Evolutionary conservation across 1,139 yeast genomes (phyloP).

Genomic region (Zygoascus meyerae): DNA sequence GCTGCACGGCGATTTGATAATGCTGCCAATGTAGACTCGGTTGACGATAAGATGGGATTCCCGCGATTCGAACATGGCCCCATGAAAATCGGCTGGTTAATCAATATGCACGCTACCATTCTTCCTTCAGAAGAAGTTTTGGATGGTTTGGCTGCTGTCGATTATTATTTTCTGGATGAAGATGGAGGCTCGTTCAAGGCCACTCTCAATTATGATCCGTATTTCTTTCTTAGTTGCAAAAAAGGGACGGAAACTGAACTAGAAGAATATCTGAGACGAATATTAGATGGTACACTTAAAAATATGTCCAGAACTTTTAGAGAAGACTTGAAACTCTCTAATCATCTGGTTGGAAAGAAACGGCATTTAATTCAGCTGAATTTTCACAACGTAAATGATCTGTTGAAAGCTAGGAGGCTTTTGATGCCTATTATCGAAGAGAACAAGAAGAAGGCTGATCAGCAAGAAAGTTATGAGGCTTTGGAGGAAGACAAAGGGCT

Average conservation of each 20-base stretch:
- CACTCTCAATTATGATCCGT: conserved; percentile 79
- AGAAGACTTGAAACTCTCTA: conserved; percentile 76
- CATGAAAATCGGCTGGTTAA: conserved; percentile 74
- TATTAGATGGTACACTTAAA: conserved; percentile 60
- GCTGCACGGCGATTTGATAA: conserved; percentile 23
- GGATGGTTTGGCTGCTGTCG: conserved; percentile 80
- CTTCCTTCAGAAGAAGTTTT: conserved; percentile 50
- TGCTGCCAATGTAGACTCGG: conserved; percentile 23
- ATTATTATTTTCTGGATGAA: conserved; percentile 91
- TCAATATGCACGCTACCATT: conserved; percentile 60
- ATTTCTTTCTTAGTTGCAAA: conserved; percentile 67
- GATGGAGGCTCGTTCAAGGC: conserved; percentile 96
- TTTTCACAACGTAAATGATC: conserved; percentile 71
- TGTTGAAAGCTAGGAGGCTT: conserved; percentile 65
- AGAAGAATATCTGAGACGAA: conserved; percentile 73
- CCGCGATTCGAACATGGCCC: conserved; percentile 71
- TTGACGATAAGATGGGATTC: conserved; percentile 82
- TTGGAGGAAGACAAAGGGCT: conserved; percentile 30
- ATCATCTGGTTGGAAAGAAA: conserved; percentile 77
- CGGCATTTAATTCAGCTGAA: conserved; percentile 59
- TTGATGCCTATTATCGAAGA: conserved; percentile 65
- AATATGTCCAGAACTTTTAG: conserved; percentile 50
- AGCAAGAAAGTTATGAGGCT: conserved; percentile 64
- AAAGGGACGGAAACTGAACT: conserved; percentile 60
- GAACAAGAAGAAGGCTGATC: conserved; percentile 58